These are phyloP conservation scores for Coemansia sp. DNA, from an alignment of 192 early-diverging fungal species.

Conservation along the genomic window DNA sequence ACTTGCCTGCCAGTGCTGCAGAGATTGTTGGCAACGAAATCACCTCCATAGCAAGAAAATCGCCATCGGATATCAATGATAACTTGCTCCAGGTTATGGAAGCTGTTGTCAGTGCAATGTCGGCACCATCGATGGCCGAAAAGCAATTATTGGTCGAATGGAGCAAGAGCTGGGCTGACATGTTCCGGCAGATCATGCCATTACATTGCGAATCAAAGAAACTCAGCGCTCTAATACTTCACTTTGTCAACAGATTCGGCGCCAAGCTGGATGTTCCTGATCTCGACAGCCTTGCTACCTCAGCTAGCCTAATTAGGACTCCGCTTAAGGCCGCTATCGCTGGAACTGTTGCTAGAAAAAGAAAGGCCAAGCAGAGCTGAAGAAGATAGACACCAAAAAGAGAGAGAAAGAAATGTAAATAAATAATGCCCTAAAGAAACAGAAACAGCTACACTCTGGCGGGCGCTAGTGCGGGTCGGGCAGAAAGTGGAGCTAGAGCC, in stretches of 20 bases:
- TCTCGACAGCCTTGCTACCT: slow-evolving; percentile 22
- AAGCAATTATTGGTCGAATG: slow-evolving; percentile 4
- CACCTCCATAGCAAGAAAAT: slow-evolving; percentile 2
- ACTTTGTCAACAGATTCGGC: slow-evolving; percentile 48
- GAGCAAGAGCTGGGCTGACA: slow-evolving; percentile 20
- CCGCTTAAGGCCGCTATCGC: slow-evolving; percentile 39
- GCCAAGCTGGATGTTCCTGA: slow-evolving; percentile 7
- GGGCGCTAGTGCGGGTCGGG: background rate
- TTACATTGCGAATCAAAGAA: slow-evolving; percentile 24
- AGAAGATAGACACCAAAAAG: background rate
- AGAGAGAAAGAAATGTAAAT: background rate
- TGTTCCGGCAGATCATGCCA: slow-evolving; percentile 18
- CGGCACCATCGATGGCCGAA: slow-evolving; percentile 6
- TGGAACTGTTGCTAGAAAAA: slow-evolving; percentile 17
- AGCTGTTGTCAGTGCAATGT: slow-evolving; percentile 21
- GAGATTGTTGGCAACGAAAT: slow-evolving; percentile 22
- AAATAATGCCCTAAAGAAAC: background rate
- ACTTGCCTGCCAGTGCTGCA: slow-evolving; percentile 8
- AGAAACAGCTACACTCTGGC: background rate
- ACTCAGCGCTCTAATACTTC: slow-evolving; percentile 36
- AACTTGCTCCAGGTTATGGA: slow-evolving; percentile 29
- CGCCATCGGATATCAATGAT: slow-evolving; percentile 1
- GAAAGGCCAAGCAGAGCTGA: slow-evolving; percentile 6
- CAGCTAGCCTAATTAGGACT: slow-evolving; percentile 22
- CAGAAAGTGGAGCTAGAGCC: background rate